phyloP scores from a whole-genome alignment of 352 stramenopile genomes.

The Globisporangium rhizosaccharum region DNA sequence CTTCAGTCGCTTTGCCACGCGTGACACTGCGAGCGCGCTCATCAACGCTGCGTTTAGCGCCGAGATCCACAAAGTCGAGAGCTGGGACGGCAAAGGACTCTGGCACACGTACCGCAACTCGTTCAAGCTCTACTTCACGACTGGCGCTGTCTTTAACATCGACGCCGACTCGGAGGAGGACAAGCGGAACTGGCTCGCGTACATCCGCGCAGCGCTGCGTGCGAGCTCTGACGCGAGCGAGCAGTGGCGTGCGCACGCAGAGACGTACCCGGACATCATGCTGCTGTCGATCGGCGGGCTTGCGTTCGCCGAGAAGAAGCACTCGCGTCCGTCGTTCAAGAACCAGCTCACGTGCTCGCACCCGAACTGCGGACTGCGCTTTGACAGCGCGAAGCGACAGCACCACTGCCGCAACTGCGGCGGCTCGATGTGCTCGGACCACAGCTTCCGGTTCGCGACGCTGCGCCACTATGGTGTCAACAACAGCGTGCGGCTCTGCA shows the following conservation, averaged over 20 bases:
- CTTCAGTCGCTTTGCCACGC: conserved; percentile 68
- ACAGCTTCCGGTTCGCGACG: conserved; percentile 67
- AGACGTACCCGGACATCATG: conserved; percentile 32
- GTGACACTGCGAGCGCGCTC: conserved; percentile 49
- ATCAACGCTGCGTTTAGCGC: conserved; percentile 60
- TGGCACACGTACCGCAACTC: conserved; percentile 80
- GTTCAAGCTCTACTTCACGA: conserved; percentile 80
- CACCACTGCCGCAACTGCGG: conserved; percentile 83
- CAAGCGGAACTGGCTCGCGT: conserved; percentile 72
- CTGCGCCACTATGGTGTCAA: conserved; percentile 63
- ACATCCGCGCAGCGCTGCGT: conserved; percentile 60
- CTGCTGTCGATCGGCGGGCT: conserved; percentile 49
- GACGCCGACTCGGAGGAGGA: conserved; percentile 78
- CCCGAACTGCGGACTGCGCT: conserved; percentile 54
- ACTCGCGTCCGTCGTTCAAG: conserved; percentile 63
- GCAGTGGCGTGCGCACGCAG: conserved; percentile 33
- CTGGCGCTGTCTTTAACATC: conserved; percentile 69
- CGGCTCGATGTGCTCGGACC: conserved; percentile 71
- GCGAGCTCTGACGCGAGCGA: conserved; percentile 27
- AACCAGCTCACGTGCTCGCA: conserved; percentile 53
- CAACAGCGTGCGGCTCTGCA: conserved; percentile 59
- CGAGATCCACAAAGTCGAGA: conserved; percentile 72
- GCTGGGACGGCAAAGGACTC: conserved; percentile 80
- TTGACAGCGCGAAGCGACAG: conserved; percentile 75
- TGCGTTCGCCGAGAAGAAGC: conserved; percentile 58